Percentiles rank a stretch among this genome's conserved stretches.
Evolutionary conservation across 768 basidiomycete genomes (phyloP).

Genomic region (Leccinum incarnatum): DNA sequence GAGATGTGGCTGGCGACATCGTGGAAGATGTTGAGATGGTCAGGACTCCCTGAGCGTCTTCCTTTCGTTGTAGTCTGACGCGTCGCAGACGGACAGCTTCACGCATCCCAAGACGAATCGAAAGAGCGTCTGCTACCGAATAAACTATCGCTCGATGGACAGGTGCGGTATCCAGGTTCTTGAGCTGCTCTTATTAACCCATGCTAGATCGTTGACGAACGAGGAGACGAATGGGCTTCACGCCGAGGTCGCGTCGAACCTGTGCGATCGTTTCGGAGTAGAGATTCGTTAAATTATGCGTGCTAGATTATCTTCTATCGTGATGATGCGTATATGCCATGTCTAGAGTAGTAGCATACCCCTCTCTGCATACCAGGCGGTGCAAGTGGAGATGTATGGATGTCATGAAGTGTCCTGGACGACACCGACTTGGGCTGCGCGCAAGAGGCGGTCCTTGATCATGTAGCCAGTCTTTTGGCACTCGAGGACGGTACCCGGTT

Average conservation of each 20-base stretch:
- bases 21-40: slow-evolving; percentile 90
- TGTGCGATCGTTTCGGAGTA: slow-evolving; percentile 68
- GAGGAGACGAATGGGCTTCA: slow-evolving; percentile 88
- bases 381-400: neutral
- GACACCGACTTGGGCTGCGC: slow-evolving; percentile 96
- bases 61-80: slow-evolving; percentile 3
- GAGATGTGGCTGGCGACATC: slow-evolving; percentile 89
- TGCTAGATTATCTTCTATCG: slow-evolving; percentile 37
- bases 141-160: slow-evolving; percentile 97
- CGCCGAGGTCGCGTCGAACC: slow-evolving; percentile 49
- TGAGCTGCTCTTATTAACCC: slow-evolving; percentile 3
- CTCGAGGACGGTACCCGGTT: slow-evolving; percentile 86
- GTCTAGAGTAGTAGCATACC: slow-evolving; percentile 27
- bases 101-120: slow-evolving; percentile 82
- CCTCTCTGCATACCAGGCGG: slow-evolving; percentile 2
- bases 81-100: slow-evolving; percentile 81
- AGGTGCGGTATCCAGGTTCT: slow-evolving; percentile 44
- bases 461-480: slow-evolving; percentile 89
- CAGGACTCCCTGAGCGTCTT: slow-evolving; percentile 17
- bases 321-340: slow-evolving; percentile 27
- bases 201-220: slow-evolving; percentile 74
- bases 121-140: slow-evolving; percentile 80
- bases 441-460: slow-evolving; percentile 90
- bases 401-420: slow-evolving; percentile 61
- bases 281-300: slow-evolving; percentile 75